Base-by-base conservation (phyloP, 2,329 filamentous ascomycete genomes). In the Colletotrichum shisoi region DNA sequence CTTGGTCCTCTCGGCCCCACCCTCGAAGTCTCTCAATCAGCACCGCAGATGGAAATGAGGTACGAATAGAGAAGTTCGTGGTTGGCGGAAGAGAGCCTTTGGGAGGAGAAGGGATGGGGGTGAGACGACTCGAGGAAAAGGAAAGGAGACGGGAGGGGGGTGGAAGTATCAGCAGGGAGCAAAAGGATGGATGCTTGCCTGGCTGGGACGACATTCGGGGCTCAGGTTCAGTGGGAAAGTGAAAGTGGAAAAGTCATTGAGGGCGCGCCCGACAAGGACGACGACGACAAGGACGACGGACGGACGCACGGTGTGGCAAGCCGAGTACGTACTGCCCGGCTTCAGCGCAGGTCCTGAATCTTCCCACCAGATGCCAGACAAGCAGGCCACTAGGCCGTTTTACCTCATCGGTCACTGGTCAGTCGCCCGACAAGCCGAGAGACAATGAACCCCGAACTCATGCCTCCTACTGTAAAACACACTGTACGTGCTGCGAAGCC, bases 201-300 rank as follows among this genome's bases (percentile, higher is more conserved):
- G 54, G 54, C 37, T 57, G 42, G 24, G 17, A 62, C 27, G 27
- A 31, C 27, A 31, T 31, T 31, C 27, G 7, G 27, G 27, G 27
- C 27, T 31, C 27, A 31, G 6, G 27, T 31, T 31, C 27, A 31
- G 27, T 31, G 27, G 27, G 27, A 31, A 31, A 31, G 27, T 31
- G 49, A 46, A 39, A 54, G 24, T 54, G 19, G 46, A 27, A 62
- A 45, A 39, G 24, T 3, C 42, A 67, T 67, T 65, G 54, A 68
- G 71, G 27, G 27, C 7, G 76, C 58, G 68, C 62, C 70, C 66
- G 71, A 69, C 73, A 31, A 31, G 6, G 27, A 31, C 27, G 27
- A 31, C 27, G 7, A 31, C 27, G 27, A 31, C 27, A 49, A 56
- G 13, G 46, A 27, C 34, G 42, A 56, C n/a, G 46, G 62, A 17